Base-by-base conservation (phyloP, 306 rosid species). In the Erythrophleum fordii region DNA sequence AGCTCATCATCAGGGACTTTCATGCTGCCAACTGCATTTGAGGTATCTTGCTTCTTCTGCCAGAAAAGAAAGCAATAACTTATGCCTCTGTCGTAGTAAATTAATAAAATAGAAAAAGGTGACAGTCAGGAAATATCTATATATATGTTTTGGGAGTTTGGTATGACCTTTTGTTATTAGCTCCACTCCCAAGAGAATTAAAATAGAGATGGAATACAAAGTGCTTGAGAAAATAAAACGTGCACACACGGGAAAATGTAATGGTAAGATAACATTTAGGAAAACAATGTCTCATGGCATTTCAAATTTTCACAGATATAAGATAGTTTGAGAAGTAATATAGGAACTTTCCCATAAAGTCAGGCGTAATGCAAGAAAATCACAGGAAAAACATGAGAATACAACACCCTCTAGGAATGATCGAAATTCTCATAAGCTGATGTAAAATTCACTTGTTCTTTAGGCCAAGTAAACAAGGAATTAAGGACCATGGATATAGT, bases 1-100 rank as follows among this genome's bases (percentile, higher is more conserved):
- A 95, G 91, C 80, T 93, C 99, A 89, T 95, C 97, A 60, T 93
- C 94, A 0, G 87, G 77, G 80, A 86, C 81, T 81, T 93, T 93
- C 13, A 83, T 79, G 85, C 79, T 82, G 55, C 91, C 92, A 84
- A 80, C 88, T 12, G 82, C 78, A 82, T 80, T 84, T 29, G 77
- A 75, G 26, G 76, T 37, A 77, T 90, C 97, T 81, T 87, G 95
- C 85, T 80, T 89, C 84, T 89, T 92, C 94, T 87, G 85, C 73
- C 56, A 80, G 56, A 42, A 31, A 83, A 61, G 44, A 17, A 80
- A 94, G 42, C 42, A 39, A 8, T 39, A 39, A 39, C 42, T 39
- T 39, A 39, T 39, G 42, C 42, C 42, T 39, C 42, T 39, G 42
- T 8, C 42, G 7, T 39, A n/a, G n/a, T n/a, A n/a, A n/a, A n/a